Percentiles rank a stretch among this genome's conserved stretches.
Evolutionary conservation across 1,284 basidiomycete genomes (phyloP).

Genomic region (Rhizoctonia solani): DNA sequence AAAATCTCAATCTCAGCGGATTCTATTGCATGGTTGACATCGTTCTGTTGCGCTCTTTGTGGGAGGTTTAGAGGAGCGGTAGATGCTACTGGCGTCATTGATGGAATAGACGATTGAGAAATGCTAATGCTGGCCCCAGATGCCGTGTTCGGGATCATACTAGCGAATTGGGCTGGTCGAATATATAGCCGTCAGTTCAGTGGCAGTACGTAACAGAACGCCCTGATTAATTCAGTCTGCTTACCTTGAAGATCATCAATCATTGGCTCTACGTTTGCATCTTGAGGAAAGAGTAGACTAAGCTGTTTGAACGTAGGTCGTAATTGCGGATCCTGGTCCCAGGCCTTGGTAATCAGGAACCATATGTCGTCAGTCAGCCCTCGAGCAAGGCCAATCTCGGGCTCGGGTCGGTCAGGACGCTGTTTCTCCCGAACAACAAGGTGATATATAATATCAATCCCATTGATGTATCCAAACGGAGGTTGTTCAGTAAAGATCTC

Average conservation of each 20-base stretch:
- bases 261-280: background rate
- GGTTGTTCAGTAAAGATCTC: constrained; percentile 32
- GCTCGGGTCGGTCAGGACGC: constrained; percentile 37
- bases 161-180: constrained; percentile 9
- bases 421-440: constrained; percentile 38
- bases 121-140: constrained; percentile 14
- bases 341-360: constrained; percentile 31
- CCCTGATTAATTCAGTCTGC: background rate
- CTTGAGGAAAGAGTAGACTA: constrained; percentile 10
- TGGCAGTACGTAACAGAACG: background rate
- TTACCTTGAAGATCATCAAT: constrained; percentile 31
- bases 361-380: constrained; percentile 35
- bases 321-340: constrained; percentile 29
- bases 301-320: constrained; percentile 33
- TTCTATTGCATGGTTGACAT: constrained; percentile 22
- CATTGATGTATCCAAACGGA: constrained; percentile 27
- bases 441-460: constrained; percentile 35
- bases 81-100: constrained; percentile 6
- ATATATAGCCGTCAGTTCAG: background rate
- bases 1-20: constrained; percentile 21
- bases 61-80: constrained; percentile 10
- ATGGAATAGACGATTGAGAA: constrained; percentile 5
- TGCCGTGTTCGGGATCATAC: constrained; percentile 28
- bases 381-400: constrained; percentile 11
- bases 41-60: background rate